Conservation (phyloP, 2,329 filamentous ascomycete species). For the Tolypocladium tropicale region DNA sequence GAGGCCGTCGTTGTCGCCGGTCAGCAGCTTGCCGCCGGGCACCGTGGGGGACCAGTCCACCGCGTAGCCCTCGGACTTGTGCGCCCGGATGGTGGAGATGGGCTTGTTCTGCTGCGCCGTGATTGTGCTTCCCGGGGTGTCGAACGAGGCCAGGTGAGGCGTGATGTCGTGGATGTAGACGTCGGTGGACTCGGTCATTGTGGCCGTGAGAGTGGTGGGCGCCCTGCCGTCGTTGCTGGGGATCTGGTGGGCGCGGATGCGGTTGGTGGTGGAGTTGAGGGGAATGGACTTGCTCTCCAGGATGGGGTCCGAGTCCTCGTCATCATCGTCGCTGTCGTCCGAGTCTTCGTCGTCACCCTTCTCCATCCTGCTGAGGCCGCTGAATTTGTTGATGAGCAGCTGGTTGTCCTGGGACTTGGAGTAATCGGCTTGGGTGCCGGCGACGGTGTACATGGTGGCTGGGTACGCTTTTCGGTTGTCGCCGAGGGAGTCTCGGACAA, state of each 20-base stretch:
- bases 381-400: slow-evolving; percentile 93
- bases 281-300: slow-evolving; percentile 88
- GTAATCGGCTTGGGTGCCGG: slow-evolving; percentile 83
- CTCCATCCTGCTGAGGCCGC: slow-evolving; percentile 81
- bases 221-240: slow-evolving; percentile 60
- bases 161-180: slow-evolving; percentile 93
- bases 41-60: slow-evolving; percentile 85
- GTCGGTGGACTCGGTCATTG: slow-evolving; percentile 83
- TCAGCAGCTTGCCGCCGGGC: slow-evolving; percentile 74
- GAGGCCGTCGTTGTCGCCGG: slow-evolving; percentile 80
- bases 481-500: slow-evolving; percentile 76
- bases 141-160: slow-evolving; percentile 79
- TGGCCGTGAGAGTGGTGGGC: slow-evolving; percentile 76
- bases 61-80: slow-evolving; percentile 90
- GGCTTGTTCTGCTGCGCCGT: slow-evolving; percentile 81
- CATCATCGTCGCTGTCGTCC: slow-evolving; percentile 61
- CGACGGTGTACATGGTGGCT: slow-evolving; percentile 87
- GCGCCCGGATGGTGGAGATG: slow-evolving; percentile 74
- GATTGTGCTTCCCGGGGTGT: slow-evolving; percentile 73
- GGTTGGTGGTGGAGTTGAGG: slow-evolving; percentile 80
- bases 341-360: slow-evolving; percentile 55
- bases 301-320: slow-evolving; percentile 76
- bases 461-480: slow-evolving; percentile 89
- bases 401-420: slow-evolving; percentile 75
- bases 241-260: slow-evolving; percentile 78